A percentile compares a stretch with the other conserved stretches of the same genome.
phyloP scores from a whole-genome alignment of 2,329 filamentous ascomycete species.

The Hymenoscyphus occultus region DNA sequence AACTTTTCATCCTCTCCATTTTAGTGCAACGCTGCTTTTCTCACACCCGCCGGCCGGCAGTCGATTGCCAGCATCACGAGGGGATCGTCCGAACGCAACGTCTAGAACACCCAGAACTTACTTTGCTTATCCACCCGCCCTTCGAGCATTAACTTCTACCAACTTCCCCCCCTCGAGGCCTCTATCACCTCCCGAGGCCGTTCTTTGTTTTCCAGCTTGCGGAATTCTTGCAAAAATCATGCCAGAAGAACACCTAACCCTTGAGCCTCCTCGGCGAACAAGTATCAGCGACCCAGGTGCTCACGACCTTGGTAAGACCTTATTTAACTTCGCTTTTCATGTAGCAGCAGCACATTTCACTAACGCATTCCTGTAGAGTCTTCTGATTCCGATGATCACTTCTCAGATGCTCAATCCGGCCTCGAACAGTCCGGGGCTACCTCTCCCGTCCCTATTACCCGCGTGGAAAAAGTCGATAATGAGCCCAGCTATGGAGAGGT shows the following conservation, averaged over 20 bases:
- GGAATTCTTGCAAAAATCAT: constrained; percentile 15
- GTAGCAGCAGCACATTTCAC: constrained; percentile 6
- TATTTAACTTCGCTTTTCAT: constrained; percentile 9
- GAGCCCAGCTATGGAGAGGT: constrained; percentile 59
- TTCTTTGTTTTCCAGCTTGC: background rate
- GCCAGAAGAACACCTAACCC: constrained; percentile 38
- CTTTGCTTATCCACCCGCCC: background rate
- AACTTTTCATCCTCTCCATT: background rate
- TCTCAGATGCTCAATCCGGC: constrained; percentile 62
- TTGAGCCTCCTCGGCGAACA: constrained; percentile 42
- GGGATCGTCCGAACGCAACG: constrained; percentile 1
- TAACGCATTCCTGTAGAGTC: constrained; percentile 40
- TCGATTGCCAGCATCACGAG: background rate
- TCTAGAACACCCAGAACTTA: constrained; percentile 1
- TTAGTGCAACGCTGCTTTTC: background rate
- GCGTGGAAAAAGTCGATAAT: constrained; percentile 57
- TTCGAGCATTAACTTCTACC: background rate
- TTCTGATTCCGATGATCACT: constrained; percentile 68
- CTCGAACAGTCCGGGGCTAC: constrained; percentile 43
- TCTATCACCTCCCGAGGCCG: background rate
- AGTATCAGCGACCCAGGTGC: constrained; percentile 55
- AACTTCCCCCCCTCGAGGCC: background rate
- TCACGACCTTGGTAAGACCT: constrained; percentile 52
- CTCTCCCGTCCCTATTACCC: constrained; percentile 52
- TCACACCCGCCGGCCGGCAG: background rate